These are phyloP conservation scores for Ceratocystis destructans DNA, from an alignment of 2,329 filamentous ascomycete species.

Conservation along the genomic window DNA sequence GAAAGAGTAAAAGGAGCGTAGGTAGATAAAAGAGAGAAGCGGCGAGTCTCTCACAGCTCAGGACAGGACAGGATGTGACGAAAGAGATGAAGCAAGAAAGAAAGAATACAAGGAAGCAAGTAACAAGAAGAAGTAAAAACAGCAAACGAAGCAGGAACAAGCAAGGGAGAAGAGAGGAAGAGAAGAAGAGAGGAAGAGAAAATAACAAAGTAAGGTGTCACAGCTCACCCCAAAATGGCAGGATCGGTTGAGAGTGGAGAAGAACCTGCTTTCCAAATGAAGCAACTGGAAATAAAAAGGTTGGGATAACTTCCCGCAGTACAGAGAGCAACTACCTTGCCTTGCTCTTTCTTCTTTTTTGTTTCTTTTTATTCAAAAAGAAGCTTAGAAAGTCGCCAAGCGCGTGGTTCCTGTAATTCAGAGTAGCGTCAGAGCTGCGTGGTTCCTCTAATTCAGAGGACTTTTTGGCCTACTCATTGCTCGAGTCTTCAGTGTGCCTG, in stretches of 20 bases:
- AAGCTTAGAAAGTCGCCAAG: background rate
- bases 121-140: background rate
- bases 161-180: conserved; percentile 3
- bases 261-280: background rate
- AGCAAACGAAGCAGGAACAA: background rate
- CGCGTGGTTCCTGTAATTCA: too few species aligned
- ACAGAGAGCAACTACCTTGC: background rate
- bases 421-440: too few species aligned
- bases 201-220: conserved; percentile 4
- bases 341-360: background rate
- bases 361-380: background rate
- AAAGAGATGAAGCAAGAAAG: conserved; percentile 3
- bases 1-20: background rate
- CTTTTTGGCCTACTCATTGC: too few species aligned
- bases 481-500: background rate
- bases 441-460: too few species aligned
- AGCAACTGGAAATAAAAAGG: background rate
- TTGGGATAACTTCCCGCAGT: background rate
- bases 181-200: background rate
- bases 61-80: background rate
- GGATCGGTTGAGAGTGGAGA: conserved; percentile 4
- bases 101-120: background rate
- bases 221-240: conserved; percentile 1
- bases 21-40: conserved; percentile 2
- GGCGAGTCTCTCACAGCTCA: conserved; percentile 7